Base-by-base conservation (phyloP, 129 eudicot genomes). In the Ambrosia trifida region DNA sequence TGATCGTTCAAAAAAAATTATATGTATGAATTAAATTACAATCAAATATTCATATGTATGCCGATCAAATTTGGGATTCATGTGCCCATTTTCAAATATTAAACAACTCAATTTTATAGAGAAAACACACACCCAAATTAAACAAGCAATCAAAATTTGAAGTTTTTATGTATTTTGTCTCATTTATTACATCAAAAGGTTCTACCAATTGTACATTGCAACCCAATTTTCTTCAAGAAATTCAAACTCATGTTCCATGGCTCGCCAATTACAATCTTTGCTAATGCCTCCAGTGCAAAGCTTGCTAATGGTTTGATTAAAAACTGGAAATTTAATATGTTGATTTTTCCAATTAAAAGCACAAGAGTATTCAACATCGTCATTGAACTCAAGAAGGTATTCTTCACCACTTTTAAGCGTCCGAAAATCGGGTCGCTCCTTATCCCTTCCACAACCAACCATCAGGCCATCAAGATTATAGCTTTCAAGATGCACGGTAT, bases 231-330 rank as follows among this genome's bases (percentile, higher is more conserved):
- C 3, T 30, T 32, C 28, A 3, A 50, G 24, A 72, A 72, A 58
- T 7, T 20, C 56, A 30, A 72, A 72, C 11, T 41, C 57, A 0
- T 2, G 2, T 19, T 19, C 12, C 20, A 13, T 31, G 53, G 70
- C 68, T 64, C 19, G 47, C 72, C 75, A 60, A 35, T 35, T 32
- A 40, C 44, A 72, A 46, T 60, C 61, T 60, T 45, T 72, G 20
- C 11, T 72, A 30, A 57, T 31, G 44, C 58, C 43, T 58, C 58
- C 46, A 0, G 20, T n/a, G 32, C 68, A 72, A 32, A 60, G 47
- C 32, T 60, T 61, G 12, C 19, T 32, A 11, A 50, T 11, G 2
- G 69, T 45, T 32, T 17, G 69, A 72, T 61, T 72, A 72, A 59
- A 60, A 44, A 72, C 69, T 2, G 31, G 45, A 18, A 72, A 72